These are phyloP conservation scores for Salix caprea DNA, from an alignment of 345 rosid species.

Conservation along the genomic window DNA sequence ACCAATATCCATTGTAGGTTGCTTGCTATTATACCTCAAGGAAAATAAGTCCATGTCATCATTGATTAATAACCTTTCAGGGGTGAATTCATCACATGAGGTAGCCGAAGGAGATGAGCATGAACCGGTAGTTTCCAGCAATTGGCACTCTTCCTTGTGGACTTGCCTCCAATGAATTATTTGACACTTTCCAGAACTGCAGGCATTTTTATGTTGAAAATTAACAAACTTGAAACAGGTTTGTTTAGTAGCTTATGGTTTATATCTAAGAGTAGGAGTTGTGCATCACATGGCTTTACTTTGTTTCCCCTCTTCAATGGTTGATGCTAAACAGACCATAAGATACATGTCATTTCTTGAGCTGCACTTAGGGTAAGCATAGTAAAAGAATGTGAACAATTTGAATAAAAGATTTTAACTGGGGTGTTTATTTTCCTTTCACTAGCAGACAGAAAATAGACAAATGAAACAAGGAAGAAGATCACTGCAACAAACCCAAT, in stretches of 20 bases:
- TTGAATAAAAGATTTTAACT: background rate
- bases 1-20: constrained; percentile 27
- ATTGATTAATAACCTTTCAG: constrained; percentile 16
- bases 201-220: constrained; percentile 8
- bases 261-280: background rate
- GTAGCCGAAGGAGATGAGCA: constrained; percentile 39
- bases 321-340: background rate
- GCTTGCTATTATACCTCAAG: constrained; percentile 31
- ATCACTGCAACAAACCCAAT: background rate
- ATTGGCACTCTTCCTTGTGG: constrained; percentile 68
- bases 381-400: background rate
- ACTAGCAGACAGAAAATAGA: background rate
- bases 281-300: background rate
- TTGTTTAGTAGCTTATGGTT: background rate
- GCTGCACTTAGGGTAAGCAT: background rate
- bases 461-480: background rate
- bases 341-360: background rate
- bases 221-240: background rate
- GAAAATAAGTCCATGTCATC: constrained; percentile 31
- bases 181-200: constrained; percentile 93
- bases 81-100: constrained; percentile 35
- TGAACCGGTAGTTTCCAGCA: constrained; percentile 32
- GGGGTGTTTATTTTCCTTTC: background rate
- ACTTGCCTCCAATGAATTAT: constrained; percentile 88
- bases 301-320: background rate